Base-by-base conservation (phyloP, 345 rosid genomes). In the Eucalyptus tenuipes region DNA sequence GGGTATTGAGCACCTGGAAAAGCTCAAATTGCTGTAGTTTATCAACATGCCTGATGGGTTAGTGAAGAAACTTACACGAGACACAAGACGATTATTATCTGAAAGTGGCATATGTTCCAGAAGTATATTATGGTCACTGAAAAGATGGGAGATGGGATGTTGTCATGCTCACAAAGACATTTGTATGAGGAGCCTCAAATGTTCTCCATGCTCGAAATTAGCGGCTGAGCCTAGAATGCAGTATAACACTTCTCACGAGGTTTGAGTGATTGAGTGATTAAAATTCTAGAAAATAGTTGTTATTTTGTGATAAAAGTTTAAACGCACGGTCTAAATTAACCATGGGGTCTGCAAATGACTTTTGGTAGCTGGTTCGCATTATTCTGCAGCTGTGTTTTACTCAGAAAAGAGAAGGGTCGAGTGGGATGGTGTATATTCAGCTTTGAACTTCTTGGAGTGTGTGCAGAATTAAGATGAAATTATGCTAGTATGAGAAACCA, bases 141-240 rank as follows among this genome's bases (percentile, higher is more conserved):
- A 89, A 90, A 84, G 90, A 88, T 18, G 90, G 90, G 5, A 88
- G 88, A 13, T 88, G 92, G 93, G 91, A 93, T n/a, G 90, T 90
- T 37, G 90, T 89, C 18, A 82, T 89, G 75, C 90, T 48, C 53
- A 20, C 27, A 75, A 71, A 20, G 87, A 75, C 33, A 64, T 45
- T 14, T 81, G 89, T 52, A 75, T 48, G 85, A 86, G 87, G 61
- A 88, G 88, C 47, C 17, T 52, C 29, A 88, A 91, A 40, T 86
- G 80, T 61, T 82, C 86, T 16, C 86, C 89, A 27, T 87, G 88
- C 80, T 91, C 86, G 86, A 86, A 88, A 59, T 89, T 68, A 49
- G 14, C 18, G 4, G 44, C 45, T 27, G 68, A 61, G 16, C 31
- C 68, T 27, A 12, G 66, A 2, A 27, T 3, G 12, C 31, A 55